These are phyloP conservation scores for Trichothecium sympodiale DNA, from an alignment of 2,329 filamentous ascomycete genomes.

Conservation along the genomic window DNA sequence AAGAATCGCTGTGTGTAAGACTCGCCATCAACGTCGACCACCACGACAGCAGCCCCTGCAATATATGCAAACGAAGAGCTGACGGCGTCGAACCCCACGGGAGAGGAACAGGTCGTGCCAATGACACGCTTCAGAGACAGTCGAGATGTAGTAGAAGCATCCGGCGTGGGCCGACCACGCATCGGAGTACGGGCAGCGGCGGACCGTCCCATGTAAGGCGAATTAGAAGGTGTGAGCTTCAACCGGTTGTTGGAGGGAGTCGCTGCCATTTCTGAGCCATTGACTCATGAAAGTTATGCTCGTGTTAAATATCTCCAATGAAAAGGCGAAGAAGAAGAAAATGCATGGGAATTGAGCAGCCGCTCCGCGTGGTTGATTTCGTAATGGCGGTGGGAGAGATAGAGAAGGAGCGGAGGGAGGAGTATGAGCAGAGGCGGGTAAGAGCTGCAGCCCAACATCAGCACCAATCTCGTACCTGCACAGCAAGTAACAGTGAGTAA, in stretches of 20 bases:
- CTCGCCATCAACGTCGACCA: slow-evolving; percentile 67
- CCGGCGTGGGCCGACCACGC: slow-evolving; percentile 34
- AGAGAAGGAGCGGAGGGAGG: too few species aligned
- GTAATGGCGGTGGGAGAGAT: too few species aligned
- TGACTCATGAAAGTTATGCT: slow-evolving; percentile 17
- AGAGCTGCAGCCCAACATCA: too few species aligned
- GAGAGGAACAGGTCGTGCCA: slow-evolving; percentile 76
- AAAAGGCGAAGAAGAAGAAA: too few species aligned
- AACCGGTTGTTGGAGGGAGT: slow-evolving; percentile 48
- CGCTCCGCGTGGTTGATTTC: background rate
- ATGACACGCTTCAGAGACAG: slow-evolving; percentile 76
- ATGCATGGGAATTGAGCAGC: slow-evolving; percentile 3
- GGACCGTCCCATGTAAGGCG: slow-evolving; percentile 54
- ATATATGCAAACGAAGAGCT: slow-evolving; percentile 77
- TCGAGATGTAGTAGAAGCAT: slow-evolving; percentile 35
- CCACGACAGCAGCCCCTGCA: slow-evolving; percentile 85
- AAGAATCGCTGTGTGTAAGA: slow-evolving; percentile 74
- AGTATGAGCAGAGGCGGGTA: too few species aligned
- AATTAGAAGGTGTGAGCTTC: slow-evolving; percentile 66
- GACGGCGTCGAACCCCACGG: slow-evolving; percentile 78
- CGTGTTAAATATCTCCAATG: too few species aligned
- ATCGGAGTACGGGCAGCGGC: slow-evolving; percentile 45
- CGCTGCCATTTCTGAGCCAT: slow-evolving; percentile 48
- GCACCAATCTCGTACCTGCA: too few species aligned
- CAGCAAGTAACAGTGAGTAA: too few species aligned